Percentiles rank a stretch among this genome's conserved stretches.
phyloP scores from a whole-genome alignment of 2,329 filamentous ascomycete species.

The Metarhizium anisopliae region DNA sequence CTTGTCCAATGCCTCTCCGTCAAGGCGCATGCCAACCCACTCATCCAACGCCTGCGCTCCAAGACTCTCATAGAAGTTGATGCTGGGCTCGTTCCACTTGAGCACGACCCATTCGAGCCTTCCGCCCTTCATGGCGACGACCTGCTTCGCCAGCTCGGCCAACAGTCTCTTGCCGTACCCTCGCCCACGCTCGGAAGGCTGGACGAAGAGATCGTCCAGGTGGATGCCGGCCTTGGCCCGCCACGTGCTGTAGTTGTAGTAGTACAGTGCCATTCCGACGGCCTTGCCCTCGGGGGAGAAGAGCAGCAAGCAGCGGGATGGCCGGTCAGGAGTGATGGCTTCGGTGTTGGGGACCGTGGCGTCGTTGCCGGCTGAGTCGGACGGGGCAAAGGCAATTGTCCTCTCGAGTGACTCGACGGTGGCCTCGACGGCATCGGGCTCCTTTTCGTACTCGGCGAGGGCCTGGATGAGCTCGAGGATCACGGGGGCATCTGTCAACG shows the following conservation, averaged over 20 bases:
- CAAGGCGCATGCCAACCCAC: constrained; percentile 69
- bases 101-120: constrained; percentile 85
- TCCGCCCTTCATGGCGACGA: constrained; percentile 60
- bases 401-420: constrained; percentile 62
- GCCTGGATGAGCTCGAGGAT: constrained; percentile 78
- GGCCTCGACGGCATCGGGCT: constrained; percentile 63
- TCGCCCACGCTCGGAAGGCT: constrained; percentile 56
- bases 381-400: constrained; percentile 70
- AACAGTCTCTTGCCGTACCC: constrained; percentile 76
- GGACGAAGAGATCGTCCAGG: constrained; percentile 87
- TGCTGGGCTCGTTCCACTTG: constrained; percentile 87
- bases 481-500: constrained; percentile 58
- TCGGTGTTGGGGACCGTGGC: constrained; percentile 35
- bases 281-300: constrained; percentile 36
- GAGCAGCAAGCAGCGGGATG: constrained; percentile 68
- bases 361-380: constrained; percentile 32
- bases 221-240: constrained; percentile 79
- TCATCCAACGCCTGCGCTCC: constrained; percentile 60
- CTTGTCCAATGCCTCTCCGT: constrained; percentile 54
- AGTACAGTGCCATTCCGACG: constrained; percentile 81
- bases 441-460: constrained; percentile 81
- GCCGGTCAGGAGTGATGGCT: constrained; percentile 45
- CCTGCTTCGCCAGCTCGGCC: constrained; percentile 69
- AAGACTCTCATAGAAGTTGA: constrained; percentile 72
- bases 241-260: constrained; percentile 96